Evolutionary conservation across 1,139 yeast genomes (phyloP), one percentile per base, ranked within the genome.

Genomic region (Trichomonascaceae sp.): DNA sequence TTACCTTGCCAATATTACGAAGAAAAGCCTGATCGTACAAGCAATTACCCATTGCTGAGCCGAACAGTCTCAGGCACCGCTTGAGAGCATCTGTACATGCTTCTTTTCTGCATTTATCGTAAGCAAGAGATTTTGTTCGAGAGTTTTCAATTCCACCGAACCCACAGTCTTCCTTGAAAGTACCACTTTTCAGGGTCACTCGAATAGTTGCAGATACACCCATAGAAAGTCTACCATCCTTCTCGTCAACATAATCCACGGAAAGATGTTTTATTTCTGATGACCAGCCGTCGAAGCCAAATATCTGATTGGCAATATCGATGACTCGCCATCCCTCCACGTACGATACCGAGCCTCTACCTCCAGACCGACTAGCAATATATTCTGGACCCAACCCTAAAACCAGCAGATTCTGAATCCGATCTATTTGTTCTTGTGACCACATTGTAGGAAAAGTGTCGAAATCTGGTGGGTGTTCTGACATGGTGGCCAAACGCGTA

Each of bases 301-400:
- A 85, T 3, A 79, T 73, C 45, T 77, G 81, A 62, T 86, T 86
- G 3, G 90, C 87, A 32, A 82, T 65, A 22, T 70, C 70, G 47
- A 83, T 72, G 3, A 81, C 74, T 43, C 70, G 68, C 70, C 71
- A 70, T 10, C 76, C 78, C 56, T 75, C 78, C n/a, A 75, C 54
- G 58, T 75, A 75, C 3, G 70, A 67, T 17, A 72, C 72, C n/a
- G 60, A 60, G 17, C 61, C 59, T 5, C 73, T 72, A n/a, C 75
- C 75, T 1, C 91, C 95, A 1, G 91, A 84, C 45, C 98, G 77
- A 50, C 82, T 81, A 44, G 96, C 83, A 36, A 93, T 84, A 64
- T 82, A 91, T 68, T 91, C 98, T 0, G 98, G 97, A 0, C 99
- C 99, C 38, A 90, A 74, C 50, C 66, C 65, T 44, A 61, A 56